A percentile compares a stretch with the other conserved stretches of the same genome.
Evolutionary conservation across 306 rosid species (phyloP).

Genomic region (Prunus padus): DNA sequence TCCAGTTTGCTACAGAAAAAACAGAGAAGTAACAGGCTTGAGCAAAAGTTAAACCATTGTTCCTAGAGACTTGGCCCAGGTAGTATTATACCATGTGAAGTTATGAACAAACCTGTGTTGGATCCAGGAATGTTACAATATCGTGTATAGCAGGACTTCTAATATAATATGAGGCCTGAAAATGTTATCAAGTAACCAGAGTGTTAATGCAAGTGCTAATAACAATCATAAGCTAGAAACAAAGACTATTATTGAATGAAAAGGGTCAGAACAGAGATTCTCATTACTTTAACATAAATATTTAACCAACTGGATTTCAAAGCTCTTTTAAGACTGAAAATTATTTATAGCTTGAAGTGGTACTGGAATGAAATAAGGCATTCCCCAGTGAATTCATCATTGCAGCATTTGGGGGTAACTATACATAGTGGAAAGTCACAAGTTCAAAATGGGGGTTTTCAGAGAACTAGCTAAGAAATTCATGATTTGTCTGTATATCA

Average conservation of each 20-base stretch:
- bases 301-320: neutral
- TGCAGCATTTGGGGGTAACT: no score
- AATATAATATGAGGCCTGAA: constrained; percentile 70
- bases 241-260: no score
- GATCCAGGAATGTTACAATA: constrained; percentile 71
- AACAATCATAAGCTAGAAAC: no score
- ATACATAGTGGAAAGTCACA: neutral
- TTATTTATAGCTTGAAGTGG: neutral
- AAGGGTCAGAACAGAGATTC: neutral
- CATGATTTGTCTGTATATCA: neutral
- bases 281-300: neutral
- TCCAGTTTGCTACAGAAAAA: constrained; percentile 47
- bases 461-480: neutral
- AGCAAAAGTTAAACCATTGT: constrained; percentile 10
- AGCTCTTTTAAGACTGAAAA: neutral
- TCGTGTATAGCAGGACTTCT: constrained; percentile 67
- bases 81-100: constrained; percentile 5
- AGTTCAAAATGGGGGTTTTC: neutral
- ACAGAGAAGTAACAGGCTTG: constrained; percentile 26
- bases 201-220: neutral
- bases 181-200: constrained; percentile 17
- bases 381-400: no score
- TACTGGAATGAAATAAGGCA: neutral
- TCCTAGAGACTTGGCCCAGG: constrained; percentile 17
- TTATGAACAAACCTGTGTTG: constrained; percentile 60